Conservation (phyloP, 768 basidiomycete genomes). For the Mycena alexandri region DNA sequence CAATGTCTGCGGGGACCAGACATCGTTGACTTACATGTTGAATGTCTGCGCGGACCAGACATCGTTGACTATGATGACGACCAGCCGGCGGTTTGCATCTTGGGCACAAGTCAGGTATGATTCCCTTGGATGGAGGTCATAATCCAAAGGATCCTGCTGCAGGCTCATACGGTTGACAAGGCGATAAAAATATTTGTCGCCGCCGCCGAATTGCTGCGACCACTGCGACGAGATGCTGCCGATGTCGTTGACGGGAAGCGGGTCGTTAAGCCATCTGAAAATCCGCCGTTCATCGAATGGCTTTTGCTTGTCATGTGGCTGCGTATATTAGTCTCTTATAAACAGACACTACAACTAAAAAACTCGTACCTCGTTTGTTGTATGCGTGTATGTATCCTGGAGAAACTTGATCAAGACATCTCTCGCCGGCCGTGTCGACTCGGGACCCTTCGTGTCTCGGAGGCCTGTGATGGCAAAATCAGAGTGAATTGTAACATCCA, state of each 20-base stretch:
- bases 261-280: constrained; percentile 27
- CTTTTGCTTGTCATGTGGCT: constrained; percentile 19
- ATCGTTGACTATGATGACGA: constrained; percentile 25
- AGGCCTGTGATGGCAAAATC: constrained; percentile 24
- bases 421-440: constrained; percentile 25
- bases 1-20: no score
- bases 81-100: constrained; percentile 21
- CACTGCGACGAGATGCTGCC: constrained; percentile 27
- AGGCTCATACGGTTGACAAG: constrained; percentile 27
- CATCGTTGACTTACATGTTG: no score
- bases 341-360: no score
- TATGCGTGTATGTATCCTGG: constrained; percentile 21
- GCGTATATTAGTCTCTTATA: no score
- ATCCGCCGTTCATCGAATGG: constrained; percentile 26
- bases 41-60: constrained; percentile 22
- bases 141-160: constrained; percentile 26
- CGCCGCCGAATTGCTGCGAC: constrained; percentile 21
- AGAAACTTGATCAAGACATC: constrained; percentile 25
- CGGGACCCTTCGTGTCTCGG: constrained; percentile 27
- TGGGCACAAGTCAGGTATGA: constrained; percentile 27
- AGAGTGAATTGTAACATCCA: constrained; percentile 27
- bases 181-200: constrained; percentile 25
- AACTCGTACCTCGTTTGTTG: no score
- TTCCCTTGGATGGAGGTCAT: constrained; percentile 25
- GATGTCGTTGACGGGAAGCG: constrained; percentile 28